Base-by-base conservation (phyloP, 192 early-diverging fungal species). In the Chytriomyces sp. region DNA sequence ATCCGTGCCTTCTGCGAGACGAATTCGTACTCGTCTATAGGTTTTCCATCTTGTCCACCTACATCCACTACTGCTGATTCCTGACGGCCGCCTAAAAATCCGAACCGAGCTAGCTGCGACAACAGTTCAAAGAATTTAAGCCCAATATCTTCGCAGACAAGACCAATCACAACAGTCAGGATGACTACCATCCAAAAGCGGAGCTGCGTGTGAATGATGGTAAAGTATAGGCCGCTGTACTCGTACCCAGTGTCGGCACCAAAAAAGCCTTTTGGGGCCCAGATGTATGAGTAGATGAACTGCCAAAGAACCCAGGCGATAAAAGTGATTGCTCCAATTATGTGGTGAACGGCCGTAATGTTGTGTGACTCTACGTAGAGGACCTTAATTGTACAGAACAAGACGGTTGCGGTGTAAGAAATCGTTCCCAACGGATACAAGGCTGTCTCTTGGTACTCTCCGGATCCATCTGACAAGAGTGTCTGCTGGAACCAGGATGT, bases 321-420 rank as follows among this genome's bases (percentile, higher is more conserved):
- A 53, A 79, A 65, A 5, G 78, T 73, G 18, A 74, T 18, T 6
- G 8, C 35, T 10, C 70, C 70, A 23, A 72, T 50, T n/a, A 66
- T 18, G 24, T 79, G 78, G 28, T 72, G 70, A 18, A 79, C 16
- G 43, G 13, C 10, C 5, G 69, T 79, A 13, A 72, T 73, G 61
- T 64, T 74, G 65, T 79, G 71, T 1, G 71, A 79, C 28, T 79
- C 66, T 9, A 79, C 24, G 65, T 79, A 79, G 24, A 72, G 50
- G 26, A 79, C 72, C 43, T 79, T 79, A 62, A 79, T 74, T 23
- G 70, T 79, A n/a, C 70, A 72, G 49, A 79, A 64, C 7, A 79
- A 24, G 35, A 79, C 64, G 24, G 71, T 74, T 18, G 74, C 65
- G 45, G 78, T 74, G 65, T 79, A 79, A 10, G 67, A 73, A 7